Percentiles rank a stretch among this genome's conserved stretches.
Evolutionary conservation across 83 land plant genomes (phyloP).

Genomic region (Diphasiastrum complanatum): DNA sequence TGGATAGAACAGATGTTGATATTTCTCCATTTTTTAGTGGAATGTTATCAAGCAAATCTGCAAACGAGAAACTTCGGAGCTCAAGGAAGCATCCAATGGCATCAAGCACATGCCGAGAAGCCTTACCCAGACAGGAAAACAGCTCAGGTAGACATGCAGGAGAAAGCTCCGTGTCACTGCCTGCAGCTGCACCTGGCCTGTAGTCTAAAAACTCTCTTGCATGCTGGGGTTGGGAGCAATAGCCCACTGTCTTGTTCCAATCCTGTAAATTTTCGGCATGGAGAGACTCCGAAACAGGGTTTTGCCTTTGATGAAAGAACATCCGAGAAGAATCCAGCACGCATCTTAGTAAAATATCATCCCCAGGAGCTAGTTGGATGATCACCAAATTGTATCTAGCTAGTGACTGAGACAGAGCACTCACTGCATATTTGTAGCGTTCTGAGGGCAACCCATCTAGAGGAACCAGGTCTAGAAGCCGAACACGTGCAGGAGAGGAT

Average conservation of each 20-base stretch:
- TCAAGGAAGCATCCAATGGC: background rate
- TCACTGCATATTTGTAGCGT: conserved; percentile 2
- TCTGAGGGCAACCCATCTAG: background rate
- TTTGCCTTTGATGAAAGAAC: conserved; percentile 1
- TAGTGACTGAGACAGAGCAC: background rate
- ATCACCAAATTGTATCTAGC: background rate
- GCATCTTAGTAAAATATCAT: background rate
- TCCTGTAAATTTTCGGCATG: background rate
- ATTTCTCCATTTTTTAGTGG: conserved; percentile 3
- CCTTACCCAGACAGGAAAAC: background rate
- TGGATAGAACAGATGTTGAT: background rate
- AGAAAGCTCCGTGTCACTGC: conserved; percentile 20
- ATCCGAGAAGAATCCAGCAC: conserved; percentile 7
- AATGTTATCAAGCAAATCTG: conserved; percentile 8
- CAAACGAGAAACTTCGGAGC: conserved; percentile 5
- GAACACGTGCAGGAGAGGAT: background rate
- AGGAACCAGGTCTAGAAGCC: conserved; percentile 1
- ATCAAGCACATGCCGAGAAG: conserved; percentile 17
- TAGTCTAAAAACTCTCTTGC: conserved; percentile 72
- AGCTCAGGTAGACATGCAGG: conserved; percentile 8
- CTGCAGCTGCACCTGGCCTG: conserved; percentile 63
- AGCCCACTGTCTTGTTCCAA: conserved; percentile 1
- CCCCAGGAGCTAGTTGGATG: background rate
- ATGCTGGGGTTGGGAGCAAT: background rate
- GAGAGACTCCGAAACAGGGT: background rate